Conservation (phyloP, 192 early-diverging fungal genomes). For the Anaeromyces robustus region DNA sequence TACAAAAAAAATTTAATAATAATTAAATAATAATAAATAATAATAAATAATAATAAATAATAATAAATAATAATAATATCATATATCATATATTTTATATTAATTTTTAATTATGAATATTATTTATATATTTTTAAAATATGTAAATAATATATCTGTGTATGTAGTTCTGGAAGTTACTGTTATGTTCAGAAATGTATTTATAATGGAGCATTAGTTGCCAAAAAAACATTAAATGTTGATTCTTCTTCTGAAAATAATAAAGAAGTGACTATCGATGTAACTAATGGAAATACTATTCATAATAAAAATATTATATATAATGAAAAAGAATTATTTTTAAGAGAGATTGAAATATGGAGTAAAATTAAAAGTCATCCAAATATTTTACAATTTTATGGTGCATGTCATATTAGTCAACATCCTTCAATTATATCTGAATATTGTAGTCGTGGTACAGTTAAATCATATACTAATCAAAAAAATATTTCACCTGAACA, state of each 20-base stretch:
- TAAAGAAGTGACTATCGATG: neutral
- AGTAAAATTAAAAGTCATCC: neutral
- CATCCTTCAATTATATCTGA: neutral
- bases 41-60: too few relatives aligned
- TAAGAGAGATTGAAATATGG: neutral
- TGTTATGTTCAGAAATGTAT: neutral
- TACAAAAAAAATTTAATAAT: too few relatives aligned
- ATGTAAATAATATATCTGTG: too few relatives aligned
- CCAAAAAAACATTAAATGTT: neutral
- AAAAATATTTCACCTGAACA: neutral
- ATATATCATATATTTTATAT: too few relatives aligned
- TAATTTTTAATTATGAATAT: too few relatives aligned
- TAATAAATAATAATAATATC: too few relatives aligned
- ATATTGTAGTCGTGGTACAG: neutral
- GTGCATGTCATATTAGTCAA: neutral
- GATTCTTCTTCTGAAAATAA: neutral
- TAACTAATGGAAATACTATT: neutral
- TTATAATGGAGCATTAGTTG: neutral
- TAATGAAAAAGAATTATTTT: neutral
- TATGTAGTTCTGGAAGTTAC: neutral
- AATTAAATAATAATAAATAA: too few relatives aligned
- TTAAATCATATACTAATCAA: neutral
- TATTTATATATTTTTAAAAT: too few relatives aligned
- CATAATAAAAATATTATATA: too few relatives aligned
- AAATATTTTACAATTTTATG: neutral